Evolutionary conservation across 345 rosid species (phyloP), one percentile per base, ranked within the genome.

Genomic region (Lepidium sativum): DNA sequence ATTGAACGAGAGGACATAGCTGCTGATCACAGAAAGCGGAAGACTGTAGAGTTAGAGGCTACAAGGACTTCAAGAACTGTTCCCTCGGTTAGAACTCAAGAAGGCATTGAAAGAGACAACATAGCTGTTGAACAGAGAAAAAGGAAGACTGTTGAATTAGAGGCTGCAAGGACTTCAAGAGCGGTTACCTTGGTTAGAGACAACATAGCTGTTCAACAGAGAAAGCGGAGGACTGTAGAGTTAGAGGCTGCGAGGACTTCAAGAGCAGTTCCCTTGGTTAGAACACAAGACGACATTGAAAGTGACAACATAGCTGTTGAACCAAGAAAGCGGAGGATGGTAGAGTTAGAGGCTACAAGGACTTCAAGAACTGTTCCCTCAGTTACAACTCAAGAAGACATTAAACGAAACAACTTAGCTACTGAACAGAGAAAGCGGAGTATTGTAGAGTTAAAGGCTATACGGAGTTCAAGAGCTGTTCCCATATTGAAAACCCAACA

Each of bases 61-160:
- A 25, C 29, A 25, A 25, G 29, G 29, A 4, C 6, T 25, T 4
- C 29, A 25, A 25, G 6, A 25, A 25, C 29, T 25, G 29, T 25
- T 25, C 29, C 29, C 6, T 25, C 1, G 29, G 29, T 25, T 25
- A 25, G 29, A 25, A 14, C 10, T 2, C 18, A 33, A 45, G 60
- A 63, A 32, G 27, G 15, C 21, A 71, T 63, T n/a, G 49, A 65
- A 25, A 27, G 76, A 33, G 67, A 72, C 25, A 65, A 65, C 5
- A 63, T 64, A 48, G 39, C 13, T 55, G 57, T 43, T 54, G 63
- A 62, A 45, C 23, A 57, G 25, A 54, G 75, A 47, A 63, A 63
- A 34, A 12, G 53, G 31, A 71, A 33, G 31, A 2, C 39, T 2
- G 51, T 37, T 13, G 52, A 29, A 37, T 18, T 55, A 0, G 51